phyloP scores from a whole-genome alignment of 2,329 filamentous ascomycete genomes.

The Fusarium nodosum region DNA sequence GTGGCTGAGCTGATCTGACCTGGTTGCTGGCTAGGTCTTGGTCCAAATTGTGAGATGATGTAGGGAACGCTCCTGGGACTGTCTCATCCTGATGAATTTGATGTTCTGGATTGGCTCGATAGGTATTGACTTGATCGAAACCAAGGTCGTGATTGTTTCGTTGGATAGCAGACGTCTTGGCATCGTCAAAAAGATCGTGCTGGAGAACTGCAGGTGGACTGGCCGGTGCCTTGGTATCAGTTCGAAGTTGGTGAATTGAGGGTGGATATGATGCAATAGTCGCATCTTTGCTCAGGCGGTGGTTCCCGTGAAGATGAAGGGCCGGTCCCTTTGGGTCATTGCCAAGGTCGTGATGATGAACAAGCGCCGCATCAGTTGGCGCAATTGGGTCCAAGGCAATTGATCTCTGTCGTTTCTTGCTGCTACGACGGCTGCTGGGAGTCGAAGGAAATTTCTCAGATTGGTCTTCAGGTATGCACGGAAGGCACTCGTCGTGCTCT shows the following conservation, averaged over 20 bases:
- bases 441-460: slow-evolving; percentile 20
- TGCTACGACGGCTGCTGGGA: slow-evolving; percentile 15
- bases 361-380: slow-evolving; percentile 25
- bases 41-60: slow-evolving; percentile 31
- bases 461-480: slow-evolving; percentile 38
- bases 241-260: slow-evolving; percentile 32
- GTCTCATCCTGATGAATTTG: slow-evolving; percentile 32
- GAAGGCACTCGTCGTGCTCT: slow-evolving; percentile 18
- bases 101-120: slow-evolving; percentile 28
- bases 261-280: slow-evolving; percentile 22
- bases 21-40: slow-evolving; percentile 24
- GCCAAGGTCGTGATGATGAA: slow-evolving; percentile 24
- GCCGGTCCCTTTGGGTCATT: slow-evolving; percentile 19
- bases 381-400: slow-evolving; percentile 27
- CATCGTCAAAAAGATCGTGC: slow-evolving; percentile 33
- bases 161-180: slow-evolving; percentile 1
- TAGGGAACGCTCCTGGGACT: slow-evolving; percentile 11
- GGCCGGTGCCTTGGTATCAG: slow-evolving; percentile 29
- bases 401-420: slow-evolving; percentile 30
- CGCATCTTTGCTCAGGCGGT: slow-evolving; percentile 23
- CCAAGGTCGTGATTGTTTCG: slow-evolving; percentile 27
- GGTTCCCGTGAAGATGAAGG: not conserved
- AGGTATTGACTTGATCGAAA: slow-evolving; percentile 20
- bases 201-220: slow-evolving; percentile 29
- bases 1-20: slow-evolving; percentile 14